Base-by-base conservation (phyloP, 2,329 filamentous ascomycete genomes). In the Ophiostoma himal-ulmi region DNA sequence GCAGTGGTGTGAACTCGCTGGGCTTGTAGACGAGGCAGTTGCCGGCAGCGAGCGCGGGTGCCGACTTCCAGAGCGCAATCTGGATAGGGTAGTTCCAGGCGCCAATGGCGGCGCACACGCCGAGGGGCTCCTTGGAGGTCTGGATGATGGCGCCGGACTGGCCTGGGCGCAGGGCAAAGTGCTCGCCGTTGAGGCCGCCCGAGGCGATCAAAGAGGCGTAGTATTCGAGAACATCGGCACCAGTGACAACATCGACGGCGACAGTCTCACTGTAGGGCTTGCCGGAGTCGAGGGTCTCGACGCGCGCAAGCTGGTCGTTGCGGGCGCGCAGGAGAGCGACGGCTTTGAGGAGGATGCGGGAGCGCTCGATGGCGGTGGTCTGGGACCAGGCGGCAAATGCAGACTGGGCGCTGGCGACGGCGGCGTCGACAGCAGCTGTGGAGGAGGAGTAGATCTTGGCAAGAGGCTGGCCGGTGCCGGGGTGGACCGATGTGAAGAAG, bases 201-300 rank as follows among this genome's bases (percentile, higher is more conserved):
- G 73, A 73, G 2, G 73, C 66, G 34, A 77, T 78, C 77, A 80
- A 79, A 3, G 78, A 78, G 5, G 76, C 77, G 66, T 75, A 77
- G 73, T 77, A 77, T 22, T 89, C 91, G 69, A 75, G 72, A 37
- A 72, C 74, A 44, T 75, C 73, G 60, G 74, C 74, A 52, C 73
- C 73, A 0, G 73, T 74, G 13, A 89, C 85, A 30, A 96, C 84
- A 77, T 97, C 93, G 37, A 96, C 92, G 0, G 89, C 88, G 69
- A 89, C 91, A 3, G 93, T 96, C 80, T 96, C 93, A 3, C 90
- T 90, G 79, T 86, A 94, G 8, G 93, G 88, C 79, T 96, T 96
- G 77, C 93, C 93, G 0, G 93, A 96, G 79, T 96, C 93, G 76
- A 90, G 83, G 1, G 92, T 96, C 81, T 96, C 93, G 70, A 92